Conservation (phyloP, 306 rosid genomes). For the Cucumis sativus region DNA sequence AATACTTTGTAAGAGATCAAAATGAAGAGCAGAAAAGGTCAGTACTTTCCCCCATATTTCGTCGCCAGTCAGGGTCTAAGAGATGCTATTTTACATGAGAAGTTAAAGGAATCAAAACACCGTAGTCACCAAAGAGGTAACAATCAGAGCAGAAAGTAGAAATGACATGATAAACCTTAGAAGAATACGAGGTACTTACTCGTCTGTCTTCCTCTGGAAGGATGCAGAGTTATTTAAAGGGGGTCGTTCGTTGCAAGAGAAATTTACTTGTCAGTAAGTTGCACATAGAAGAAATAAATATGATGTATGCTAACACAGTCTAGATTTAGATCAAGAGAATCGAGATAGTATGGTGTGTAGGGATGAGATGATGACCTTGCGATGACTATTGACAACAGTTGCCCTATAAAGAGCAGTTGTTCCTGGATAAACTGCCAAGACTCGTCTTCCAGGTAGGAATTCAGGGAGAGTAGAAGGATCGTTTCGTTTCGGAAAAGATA, state of each 20-base stretch:
- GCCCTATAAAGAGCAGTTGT: constrained; percentile 98
- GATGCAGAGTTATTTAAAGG: constrained; percentile 16
- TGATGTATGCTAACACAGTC: not conserved
- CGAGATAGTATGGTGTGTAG: not conserved
- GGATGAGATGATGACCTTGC: constrained; percentile 53
- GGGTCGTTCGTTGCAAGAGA: constrained; percentile 25
- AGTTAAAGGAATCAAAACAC: not conserved
- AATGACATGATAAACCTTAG: not conserved
- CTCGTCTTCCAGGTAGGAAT: constrained; percentile 69
- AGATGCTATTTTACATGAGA: not conserved
- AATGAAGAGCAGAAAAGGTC: not conserved
- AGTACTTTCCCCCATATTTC: not conserved
- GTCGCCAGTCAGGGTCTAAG: not conserved
- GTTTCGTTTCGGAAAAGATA: constrained; percentile 82
- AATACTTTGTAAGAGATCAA: not conserved
- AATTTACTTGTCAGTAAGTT: constrained; percentile 25
- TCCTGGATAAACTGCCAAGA: constrained; percentile 96
- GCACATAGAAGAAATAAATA: not conserved
- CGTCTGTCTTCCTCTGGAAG: constrained; percentile 86
- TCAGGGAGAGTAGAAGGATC: constrained; percentile 65
- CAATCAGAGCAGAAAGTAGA: not conserved
- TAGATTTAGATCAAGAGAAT: not conserved
- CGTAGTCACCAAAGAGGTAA: not conserved
- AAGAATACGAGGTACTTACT: constrained; percentile 46
- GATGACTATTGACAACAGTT: constrained; percentile 80